phyloP scores from a whole-genome alignment of 2,329 filamentous ascomycete species.

The Aureobasidium sp. region DNA sequence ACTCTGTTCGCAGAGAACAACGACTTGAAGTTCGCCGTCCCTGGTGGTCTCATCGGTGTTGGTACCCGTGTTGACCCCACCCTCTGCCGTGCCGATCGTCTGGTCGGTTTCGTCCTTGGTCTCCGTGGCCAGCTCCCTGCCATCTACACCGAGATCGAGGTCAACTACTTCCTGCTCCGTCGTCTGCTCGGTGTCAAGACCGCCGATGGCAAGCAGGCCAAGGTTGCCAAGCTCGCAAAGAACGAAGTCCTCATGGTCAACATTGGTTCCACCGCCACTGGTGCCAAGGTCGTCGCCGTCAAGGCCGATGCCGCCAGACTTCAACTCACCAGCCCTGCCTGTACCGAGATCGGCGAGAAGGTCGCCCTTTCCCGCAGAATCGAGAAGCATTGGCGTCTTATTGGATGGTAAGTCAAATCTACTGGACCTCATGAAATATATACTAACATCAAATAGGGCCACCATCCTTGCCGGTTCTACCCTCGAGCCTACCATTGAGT shows the following conservation, averaged over 20 bases:
- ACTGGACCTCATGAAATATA: not conserved
- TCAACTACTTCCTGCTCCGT: constrained; percentile 98
- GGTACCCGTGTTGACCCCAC: constrained; percentile 96
- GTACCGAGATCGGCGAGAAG: constrained; percentile 97
- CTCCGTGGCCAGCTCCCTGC: constrained; percentile 87
- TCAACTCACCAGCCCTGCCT: constrained; percentile 72
- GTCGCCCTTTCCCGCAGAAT: constrained; percentile 93
- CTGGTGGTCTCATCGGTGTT: constrained; percentile 92
- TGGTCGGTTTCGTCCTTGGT: constrained; percentile 95
- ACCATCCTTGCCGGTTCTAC: constrained; percentile 25
- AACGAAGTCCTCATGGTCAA: constrained; percentile 99
- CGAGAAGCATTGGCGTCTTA: constrained; percentile 97
- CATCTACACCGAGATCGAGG: constrained; percentile 97
- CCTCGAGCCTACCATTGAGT: constrained; percentile 19
- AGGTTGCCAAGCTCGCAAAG: constrained; percentile 96
- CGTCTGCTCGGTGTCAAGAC: constrained; percentile 94
- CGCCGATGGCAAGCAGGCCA: constrained; percentile 96
- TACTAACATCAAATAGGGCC: constrained; percentile 15
- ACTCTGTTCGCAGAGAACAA: constrained; percentile 97
- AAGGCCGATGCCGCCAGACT: constrained; percentile 97
- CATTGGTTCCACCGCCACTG: constrained; percentile 94
- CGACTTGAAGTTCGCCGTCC: constrained; percentile 95
- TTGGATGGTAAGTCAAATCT: constrained; percentile 55
- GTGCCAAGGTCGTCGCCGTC: constrained; percentile 93
- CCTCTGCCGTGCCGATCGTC: constrained; percentile 95